Percentiles rank a stretch among this genome's conserved stretches.
Evolutionary conservation across 495 filamentous ascomycete species (phyloP).

Genomic region (Penicillium subrubescens): DNA sequence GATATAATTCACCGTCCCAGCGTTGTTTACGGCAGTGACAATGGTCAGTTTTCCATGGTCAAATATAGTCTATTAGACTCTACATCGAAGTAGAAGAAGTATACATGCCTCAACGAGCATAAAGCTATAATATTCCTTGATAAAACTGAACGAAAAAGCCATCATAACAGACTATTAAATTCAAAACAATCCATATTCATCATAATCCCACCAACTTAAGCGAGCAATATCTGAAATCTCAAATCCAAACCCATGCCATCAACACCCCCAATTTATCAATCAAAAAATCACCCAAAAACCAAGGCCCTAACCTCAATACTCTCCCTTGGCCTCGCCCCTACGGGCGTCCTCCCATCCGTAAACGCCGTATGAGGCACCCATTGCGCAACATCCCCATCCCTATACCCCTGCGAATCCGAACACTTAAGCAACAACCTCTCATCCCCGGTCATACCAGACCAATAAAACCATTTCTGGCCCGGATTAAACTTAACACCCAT

Average conservation of each 20-base stretch:
- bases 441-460: slow-evolving; percentile 72
- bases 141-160: not conserved
- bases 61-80: not conserved
- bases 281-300: slow-evolving; percentile 66
- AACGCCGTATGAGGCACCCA: slow-evolving; percentile 84
- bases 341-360: slow-evolving; percentile 65
- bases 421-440: slow-evolving; percentile 83
- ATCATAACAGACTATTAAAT: not conserved
- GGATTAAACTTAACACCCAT: slow-evolving; percentile 66
- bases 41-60: not conserved
- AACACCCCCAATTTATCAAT: not conserved
- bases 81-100: not conserved
- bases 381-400: slow-evolving; percentile 59
- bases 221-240: not conserved
- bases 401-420: slow-evolving; percentile 57
- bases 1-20: not conserved
- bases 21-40: not conserved
- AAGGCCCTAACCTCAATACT: slow-evolving; percentile 87
- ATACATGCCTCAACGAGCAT: not conserved
- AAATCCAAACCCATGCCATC: not conserved
- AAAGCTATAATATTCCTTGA: not conserved
- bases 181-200: not conserved
- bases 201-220: not conserved
- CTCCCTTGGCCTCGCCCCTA: slow-evolving; percentile 64
- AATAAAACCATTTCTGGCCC: slow-evolving; percentile 73